Conservation (phyloP, 768 basidiomycete genomes). For the Collybia mongolica region DNA sequence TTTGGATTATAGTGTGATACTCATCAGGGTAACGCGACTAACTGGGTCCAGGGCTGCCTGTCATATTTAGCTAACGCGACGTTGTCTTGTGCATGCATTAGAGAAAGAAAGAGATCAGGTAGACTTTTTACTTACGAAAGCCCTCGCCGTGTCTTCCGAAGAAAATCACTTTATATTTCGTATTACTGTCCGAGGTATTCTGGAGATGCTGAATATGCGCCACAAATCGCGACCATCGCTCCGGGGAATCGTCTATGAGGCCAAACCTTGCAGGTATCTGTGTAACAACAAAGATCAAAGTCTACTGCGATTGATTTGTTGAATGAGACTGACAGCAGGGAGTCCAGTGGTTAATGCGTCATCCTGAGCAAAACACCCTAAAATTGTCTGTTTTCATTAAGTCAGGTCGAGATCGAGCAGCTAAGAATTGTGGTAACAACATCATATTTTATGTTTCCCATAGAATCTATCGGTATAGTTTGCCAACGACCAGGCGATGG, state of each 20-base stretch:
- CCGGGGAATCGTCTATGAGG: conserved; percentile 45
- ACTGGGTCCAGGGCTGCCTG: conserved; percentile 61
- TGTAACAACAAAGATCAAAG: not conserved
- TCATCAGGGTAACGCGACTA: conserved; percentile 15
- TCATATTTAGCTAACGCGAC: conserved; percentile 61
- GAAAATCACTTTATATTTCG: conserved; percentile 62
- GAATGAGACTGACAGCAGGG: conserved; percentile 23
- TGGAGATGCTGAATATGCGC: conserved; percentile 46
- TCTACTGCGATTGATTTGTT: not conserved
- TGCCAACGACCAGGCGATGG: too few species aligned
- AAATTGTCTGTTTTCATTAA: conserved; percentile 21
- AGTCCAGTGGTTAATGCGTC: conserved; percentile 24
- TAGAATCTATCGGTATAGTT: too few species aligned
- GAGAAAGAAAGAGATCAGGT: not conserved
- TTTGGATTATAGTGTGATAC: not conserved
- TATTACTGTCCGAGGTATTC: conserved; percentile 28
- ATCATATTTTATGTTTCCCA: too few species aligned
- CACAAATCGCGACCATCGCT: conserved; percentile 50
- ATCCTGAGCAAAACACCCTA: conserved; percentile 46
- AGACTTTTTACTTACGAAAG: conserved; percentile 48
- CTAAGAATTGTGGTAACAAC: too few species aligned
- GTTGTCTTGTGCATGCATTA: conserved; percentile 49
- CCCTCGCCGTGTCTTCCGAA: conserved; percentile 74
- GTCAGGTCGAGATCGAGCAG: too few species aligned
- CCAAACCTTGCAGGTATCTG: conserved; percentile 62